Evolutionary conservation across 441 rosid species (phyloP).

Genomic region (Gossypium davidsonii): DNA sequence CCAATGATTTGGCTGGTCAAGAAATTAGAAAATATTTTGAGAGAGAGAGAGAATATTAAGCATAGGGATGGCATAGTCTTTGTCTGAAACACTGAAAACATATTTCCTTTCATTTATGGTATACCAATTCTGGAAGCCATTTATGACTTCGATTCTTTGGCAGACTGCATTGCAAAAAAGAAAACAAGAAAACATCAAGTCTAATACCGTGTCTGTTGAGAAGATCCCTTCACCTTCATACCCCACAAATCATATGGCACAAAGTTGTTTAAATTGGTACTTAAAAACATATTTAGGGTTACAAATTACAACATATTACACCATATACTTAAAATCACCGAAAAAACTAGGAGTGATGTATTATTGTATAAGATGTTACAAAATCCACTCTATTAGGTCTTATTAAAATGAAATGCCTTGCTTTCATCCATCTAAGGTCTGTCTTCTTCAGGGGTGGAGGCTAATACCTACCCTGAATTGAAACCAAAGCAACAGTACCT

Average conservation of each 20-base stretch:
- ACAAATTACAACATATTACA: too few species aligned
- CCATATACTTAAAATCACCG: too few species aligned
- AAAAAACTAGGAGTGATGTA: conserved; percentile 1
- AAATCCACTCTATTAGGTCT: neutral
- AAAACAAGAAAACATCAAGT: too few species aligned
- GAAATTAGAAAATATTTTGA: neutral
- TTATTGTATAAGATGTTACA: neutral
- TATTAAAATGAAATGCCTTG: neutral
- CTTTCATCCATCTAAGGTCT: neutral
- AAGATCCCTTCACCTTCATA: too few species aligned
- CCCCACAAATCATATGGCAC: too few species aligned
- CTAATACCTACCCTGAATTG: neutral
- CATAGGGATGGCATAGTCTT: neutral
- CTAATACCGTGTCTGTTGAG: too few species aligned
- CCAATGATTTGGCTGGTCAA: neutral
- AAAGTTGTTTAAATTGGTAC: too few species aligned
- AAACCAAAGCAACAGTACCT: conserved; percentile 41
- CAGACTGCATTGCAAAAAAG: too few species aligned
- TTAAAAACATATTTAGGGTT: too few species aligned
- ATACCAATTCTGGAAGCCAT: neutral
- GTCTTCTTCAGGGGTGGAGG: neutral
- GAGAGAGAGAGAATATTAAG: neutral
- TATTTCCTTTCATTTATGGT: neutral
- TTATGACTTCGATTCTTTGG: neutral
- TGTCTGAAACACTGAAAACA: neutral